These are phyloP conservation scores for Knoxdaviesia proteae DNA, from an alignment of 2,329 filamentous ascomycete species.

Conservation along the genomic window DNA sequence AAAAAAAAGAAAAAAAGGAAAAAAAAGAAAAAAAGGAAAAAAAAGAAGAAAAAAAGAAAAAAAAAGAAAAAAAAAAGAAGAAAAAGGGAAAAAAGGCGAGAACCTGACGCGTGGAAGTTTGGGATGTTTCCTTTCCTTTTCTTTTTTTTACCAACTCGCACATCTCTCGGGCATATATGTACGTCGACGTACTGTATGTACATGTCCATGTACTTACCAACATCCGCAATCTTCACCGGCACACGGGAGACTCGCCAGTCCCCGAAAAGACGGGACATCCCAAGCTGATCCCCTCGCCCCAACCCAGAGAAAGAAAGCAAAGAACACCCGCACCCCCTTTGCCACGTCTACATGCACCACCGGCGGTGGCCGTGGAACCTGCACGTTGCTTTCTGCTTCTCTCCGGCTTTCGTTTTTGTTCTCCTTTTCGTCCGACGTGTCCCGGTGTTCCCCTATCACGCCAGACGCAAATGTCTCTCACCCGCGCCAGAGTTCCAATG, in stretches of 20 bases:
- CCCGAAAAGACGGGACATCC: too few species aligned
- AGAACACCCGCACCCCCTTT: not conserved
- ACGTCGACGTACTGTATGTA: not conserved
- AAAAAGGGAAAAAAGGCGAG: not conserved
- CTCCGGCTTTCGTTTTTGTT: not conserved
- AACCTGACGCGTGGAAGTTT: not conserved
- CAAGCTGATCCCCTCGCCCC: too few species aligned
- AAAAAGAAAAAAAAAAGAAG: not conserved
- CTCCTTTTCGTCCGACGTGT: not conserved
- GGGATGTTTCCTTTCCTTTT: not conserved
- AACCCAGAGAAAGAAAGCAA: too few species aligned
- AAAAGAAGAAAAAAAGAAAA: not conserved
- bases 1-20: not conserved
- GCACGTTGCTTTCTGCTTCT: not conserved
- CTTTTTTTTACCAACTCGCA: not conserved
- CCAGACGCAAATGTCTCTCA: too few species aligned
- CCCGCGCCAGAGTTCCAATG: too few species aligned
- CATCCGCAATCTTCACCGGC: not conserved
- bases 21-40: not conserved
- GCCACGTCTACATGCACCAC: not conserved
- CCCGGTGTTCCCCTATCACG: not conserved
- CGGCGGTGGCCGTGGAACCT: not conserved
- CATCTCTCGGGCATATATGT: not conserved
- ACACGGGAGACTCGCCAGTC: too few species aligned
- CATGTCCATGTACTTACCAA: not conserved